Base-by-base conservation (phyloP, 768 basidiomycete species). In the Pulveroboletus frians region DNA sequence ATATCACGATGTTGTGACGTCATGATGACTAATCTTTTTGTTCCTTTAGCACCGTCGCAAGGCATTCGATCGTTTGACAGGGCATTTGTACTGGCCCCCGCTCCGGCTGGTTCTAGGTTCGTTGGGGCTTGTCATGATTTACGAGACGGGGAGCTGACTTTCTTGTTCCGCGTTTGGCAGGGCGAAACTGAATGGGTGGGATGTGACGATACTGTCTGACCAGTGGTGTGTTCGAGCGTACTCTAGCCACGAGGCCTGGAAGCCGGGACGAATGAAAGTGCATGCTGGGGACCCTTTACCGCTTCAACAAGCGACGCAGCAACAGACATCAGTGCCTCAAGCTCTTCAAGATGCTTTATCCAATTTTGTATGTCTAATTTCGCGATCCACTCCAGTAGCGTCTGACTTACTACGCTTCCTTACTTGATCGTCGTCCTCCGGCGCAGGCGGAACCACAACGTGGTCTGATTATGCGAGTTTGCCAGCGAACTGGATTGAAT, bases 1-100 rank as follows among this genome's bases (percentile, higher is more conserved):
- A 34, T 42, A 34, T 30, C 36, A 21, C 13, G 17, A 32, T 49
- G 20, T 45, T 23, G 40, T 58, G 55, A 59, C 53, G 47, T 56
- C 46, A 56, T 53, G 31, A 9, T 53, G 44, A 30, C 62, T 66
- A 30, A 68, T 52, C 31, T 36, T 50, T 17, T 36, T 32, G 26
- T 55, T 31, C 51, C 50, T 53, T 41, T 51, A 88, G 85, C 79
- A 56, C 84, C 85, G 23, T 74, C 81, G 9, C 80, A 81, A 46
- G 93, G 92, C 10, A 71, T 92, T 20, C 81, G 95, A 39, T 95
- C 93, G 18, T 99, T 99, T 68, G 92, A 96, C 64, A 79, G 96
- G 49, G 84, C 90, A 0, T 94, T 98, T 62, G 77, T 98, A 47
- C 73, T 99, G 21, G 82, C 84, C 5, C 86, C 88, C 34, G 85